A percentile compares a stretch with the other conserved stretches of the same genome.
Conservation (phyloP, 805 yeast species). For the Hanseniaspora meyeri region DNA sequence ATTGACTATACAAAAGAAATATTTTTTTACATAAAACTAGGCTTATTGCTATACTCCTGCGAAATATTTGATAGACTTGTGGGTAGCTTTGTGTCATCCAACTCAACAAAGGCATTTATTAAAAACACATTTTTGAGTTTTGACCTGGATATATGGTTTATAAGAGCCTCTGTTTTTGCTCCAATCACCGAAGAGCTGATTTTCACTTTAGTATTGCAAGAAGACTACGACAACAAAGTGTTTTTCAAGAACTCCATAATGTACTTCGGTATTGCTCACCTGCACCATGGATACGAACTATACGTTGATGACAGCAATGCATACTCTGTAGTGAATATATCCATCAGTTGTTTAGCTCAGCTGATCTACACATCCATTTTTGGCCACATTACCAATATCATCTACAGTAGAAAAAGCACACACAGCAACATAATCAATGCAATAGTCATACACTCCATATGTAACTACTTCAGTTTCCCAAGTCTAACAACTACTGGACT, state of each 20-base stretch:
- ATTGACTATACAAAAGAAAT: neutral
- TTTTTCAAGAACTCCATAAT: slow-evolving; percentile 21
- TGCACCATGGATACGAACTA: slow-evolving; percentile 26
- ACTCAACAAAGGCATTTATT: neutral
- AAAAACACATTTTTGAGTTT: neutral
- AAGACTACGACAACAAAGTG: slow-evolving; percentile 9
- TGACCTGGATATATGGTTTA: slow-evolving; percentile 22
- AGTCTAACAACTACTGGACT: slow-evolving; percentile 1
- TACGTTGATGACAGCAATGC: slow-evolving; percentile 16
- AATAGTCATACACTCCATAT: slow-evolving; percentile 22
- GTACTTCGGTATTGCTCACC: slow-evolving; percentile 28
- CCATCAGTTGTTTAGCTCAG: slow-evolving; percentile 20
- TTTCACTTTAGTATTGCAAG: slow-evolving; percentile 25
- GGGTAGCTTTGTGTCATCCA: neutral
- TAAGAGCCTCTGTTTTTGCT: slow-evolving; percentile 26
- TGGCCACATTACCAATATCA: slow-evolving; percentile 25
- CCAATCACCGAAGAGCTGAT: slow-evolving; percentile 28
- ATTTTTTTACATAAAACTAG: neutral
- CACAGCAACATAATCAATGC: slow-evolving; percentile 23
- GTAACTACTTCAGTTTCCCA: slow-evolving; percentile 28
- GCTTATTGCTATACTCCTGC: slow-evolving; percentile 4
- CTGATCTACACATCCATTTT: slow-evolving; percentile 25
- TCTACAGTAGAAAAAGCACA: slow-evolving; percentile 23
- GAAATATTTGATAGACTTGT: slow-evolving; percentile 4
- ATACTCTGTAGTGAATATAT: slow-evolving; percentile 16